A percentile compares a stretch with the other conserved stretches of the same genome.
These are phyloP conservation scores for Russula earlei DNA, from an alignment of 768 basidiomycete genomes.

Conservation along the genomic window DNA sequence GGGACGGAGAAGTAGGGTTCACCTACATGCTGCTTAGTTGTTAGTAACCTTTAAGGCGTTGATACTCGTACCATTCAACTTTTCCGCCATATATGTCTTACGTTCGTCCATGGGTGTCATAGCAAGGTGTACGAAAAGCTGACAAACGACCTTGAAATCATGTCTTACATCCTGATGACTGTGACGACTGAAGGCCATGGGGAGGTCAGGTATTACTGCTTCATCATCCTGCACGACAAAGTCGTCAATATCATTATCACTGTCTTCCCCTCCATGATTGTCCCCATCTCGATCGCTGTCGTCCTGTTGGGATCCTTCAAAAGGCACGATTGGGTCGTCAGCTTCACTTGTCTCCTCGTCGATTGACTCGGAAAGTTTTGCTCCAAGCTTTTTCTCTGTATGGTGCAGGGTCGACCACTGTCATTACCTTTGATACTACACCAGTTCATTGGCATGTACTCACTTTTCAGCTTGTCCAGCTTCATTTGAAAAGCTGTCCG, in stretches of 20 bases:
- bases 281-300: conserved; percentile 29
- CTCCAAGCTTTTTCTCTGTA: conserved; percentile 6
- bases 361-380: conserved; percentile 17
- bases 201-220: conserved; percentile 39
- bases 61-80: conserved; percentile 38
- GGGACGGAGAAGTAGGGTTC: conserved; percentile 70
- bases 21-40: conserved; percentile 26
- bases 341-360: conserved; percentile 20
- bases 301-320: conserved; percentile 17
- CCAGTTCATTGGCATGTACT: conserved; percentile 17
- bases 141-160: conserved; percentile 83
- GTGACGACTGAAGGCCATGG: conserved; percentile 72
- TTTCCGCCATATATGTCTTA: conserved; percentile 42
- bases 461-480: conserved; percentile 60
- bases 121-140: conserved; percentile 77
- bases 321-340: conserved; percentile 26
- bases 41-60: background rate
- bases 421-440: background rate
- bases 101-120: conserved; percentile 47
- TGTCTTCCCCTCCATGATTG: conserved; percentile 31
- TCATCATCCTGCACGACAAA: conserved; percentile 54
- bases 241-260: conserved; percentile 36
- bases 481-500: conserved; percentile 52
- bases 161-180: conserved; percentile 64
- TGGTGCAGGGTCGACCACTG: background rate